Conservation (phyloP, 2,329 filamentous ascomycete genomes). For the Neoascochyta sp. region DNA sequence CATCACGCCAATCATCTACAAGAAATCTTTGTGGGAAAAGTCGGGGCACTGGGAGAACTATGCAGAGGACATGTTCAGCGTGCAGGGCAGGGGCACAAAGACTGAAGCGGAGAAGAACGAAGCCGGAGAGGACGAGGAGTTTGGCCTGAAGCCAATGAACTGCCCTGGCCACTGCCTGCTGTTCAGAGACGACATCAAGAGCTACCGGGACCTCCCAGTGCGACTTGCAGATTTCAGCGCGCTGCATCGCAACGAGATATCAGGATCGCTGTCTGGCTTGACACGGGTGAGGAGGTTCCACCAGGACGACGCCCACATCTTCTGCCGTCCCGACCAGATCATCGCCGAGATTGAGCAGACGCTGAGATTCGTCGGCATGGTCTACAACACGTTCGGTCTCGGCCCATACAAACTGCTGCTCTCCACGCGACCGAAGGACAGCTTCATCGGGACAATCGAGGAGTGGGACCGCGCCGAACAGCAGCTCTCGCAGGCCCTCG, state of each 20-base stretch:
- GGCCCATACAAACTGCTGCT: conserved; percentile 71
- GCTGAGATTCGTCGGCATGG: conserved; percentile 68
- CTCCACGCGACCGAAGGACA: conserved; percentile 71
- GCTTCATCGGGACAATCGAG: conserved; percentile 70
- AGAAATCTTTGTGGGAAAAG: conserved; percentile 78
- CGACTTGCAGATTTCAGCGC: conserved; percentile 85
- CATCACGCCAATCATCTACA: conserved; percentile 86
- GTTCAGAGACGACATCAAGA: conserved; percentile 69
- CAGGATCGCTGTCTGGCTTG: conserved; percentile 74
- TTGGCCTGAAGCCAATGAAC: conserved; percentile 89
- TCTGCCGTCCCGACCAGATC: conserved; percentile 75
- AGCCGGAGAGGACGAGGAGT: conserved; percentile 63
- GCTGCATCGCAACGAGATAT: conserved; percentile 81
- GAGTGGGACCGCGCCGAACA: conserved; percentile 67
- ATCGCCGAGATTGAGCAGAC: conserved; percentile 69
- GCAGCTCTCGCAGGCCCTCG: conserved; percentile 62
- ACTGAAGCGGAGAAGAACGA: conserved; percentile 46
- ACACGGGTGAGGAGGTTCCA: conserved; percentile 84
- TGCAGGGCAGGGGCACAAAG: conserved; percentile 54
- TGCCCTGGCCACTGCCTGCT: conserved; percentile 85
- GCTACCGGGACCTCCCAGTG: conserved; percentile 76
- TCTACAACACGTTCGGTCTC: conserved; percentile 67
- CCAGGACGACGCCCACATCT: conserved; percentile 89
- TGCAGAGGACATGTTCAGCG: conserved; percentile 87
- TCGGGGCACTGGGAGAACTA: conserved; percentile 89